These are phyloP conservation scores for Phytophthora boehmeriae DNA, from an alignment of 352 stramenopile species.

Conservation along the genomic window DNA sequence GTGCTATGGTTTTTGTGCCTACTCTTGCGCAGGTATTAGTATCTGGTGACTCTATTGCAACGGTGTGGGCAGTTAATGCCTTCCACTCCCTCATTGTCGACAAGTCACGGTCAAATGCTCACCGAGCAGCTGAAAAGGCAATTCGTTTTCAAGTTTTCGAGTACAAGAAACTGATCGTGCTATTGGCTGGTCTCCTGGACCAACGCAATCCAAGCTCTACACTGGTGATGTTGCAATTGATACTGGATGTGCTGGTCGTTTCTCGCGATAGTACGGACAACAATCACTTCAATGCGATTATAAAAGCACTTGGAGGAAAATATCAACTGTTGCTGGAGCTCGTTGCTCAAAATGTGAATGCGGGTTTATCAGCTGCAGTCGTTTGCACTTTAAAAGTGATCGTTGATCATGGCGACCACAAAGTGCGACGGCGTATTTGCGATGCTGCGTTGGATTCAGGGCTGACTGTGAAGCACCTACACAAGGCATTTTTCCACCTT, in stretches of 20 bases:
- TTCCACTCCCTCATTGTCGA: conserved; percentile 70
- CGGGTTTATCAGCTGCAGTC: conserved; percentile 60
- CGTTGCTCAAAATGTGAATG: conserved; percentile 49
- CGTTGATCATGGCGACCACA: conserved; percentile 70
- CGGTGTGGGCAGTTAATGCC: conserved; percentile 62
- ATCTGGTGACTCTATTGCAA: conserved; percentile 57
- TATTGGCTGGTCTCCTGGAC: conserved; percentile 58
- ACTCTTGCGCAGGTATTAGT: conserved; percentile 53
- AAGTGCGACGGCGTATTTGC: conserved; percentile 66
- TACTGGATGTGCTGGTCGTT: conserved; percentile 67
- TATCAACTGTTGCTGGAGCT: conserved; percentile 57
- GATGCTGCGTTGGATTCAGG: conserved; percentile 71
- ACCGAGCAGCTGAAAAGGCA: conserved; percentile 56
- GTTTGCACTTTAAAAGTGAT: conserved; percentile 73
- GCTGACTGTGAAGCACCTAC: conserved; percentile 58
- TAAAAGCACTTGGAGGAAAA: conserved; percentile 65
- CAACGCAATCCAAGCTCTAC: conserved; percentile 53
- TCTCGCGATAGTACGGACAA: conserved; percentile 73
- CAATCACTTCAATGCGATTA: conserved; percentile 74
- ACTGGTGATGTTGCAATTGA: conserved; percentile 63
- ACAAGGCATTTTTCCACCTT: conserved; percentile 75
- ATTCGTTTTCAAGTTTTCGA: conserved; percentile 68
- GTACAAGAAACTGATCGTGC: conserved; percentile 64
- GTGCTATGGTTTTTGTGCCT: conserved; percentile 44
- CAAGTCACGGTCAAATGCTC: conserved; percentile 42